Evolutionary conservation across 2,329 filamentous ascomycete species (phyloP).

Genomic region (Alternaria brassicicola): DNA sequence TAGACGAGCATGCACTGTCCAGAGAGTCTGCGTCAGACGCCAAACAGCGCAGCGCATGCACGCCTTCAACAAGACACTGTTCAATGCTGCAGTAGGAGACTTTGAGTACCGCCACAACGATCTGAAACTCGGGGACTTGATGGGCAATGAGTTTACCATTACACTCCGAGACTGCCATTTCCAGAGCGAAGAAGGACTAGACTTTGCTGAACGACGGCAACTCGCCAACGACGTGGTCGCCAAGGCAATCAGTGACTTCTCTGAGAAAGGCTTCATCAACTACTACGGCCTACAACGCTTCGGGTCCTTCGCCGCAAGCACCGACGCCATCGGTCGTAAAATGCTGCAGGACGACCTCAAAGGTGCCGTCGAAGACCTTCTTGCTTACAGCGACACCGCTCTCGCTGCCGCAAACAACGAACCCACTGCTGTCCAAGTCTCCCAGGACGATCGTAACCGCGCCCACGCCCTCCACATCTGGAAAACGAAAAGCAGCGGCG

Average conservation of each 20-base stretch:
- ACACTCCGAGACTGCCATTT: conserved; percentile 85
- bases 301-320: conserved; percentile 84
- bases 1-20: conserved; percentile 81
- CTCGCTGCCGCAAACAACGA: conserved; percentile 58
- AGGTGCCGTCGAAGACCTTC: conserved; percentile 76
- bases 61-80: conserved; percentile 64
- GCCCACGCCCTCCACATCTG: conserved; percentile 80
- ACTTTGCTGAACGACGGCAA: conserved; percentile 48
- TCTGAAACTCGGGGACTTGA: conserved; percentile 81
- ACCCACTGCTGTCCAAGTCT: conserved; percentile 57
- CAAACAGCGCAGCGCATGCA: conserved; percentile 68
- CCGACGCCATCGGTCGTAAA: conserved; percentile 81
- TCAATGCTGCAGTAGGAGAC: conserved; percentile 73
- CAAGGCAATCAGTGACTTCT: conserved; percentile 69
- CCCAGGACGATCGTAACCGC: conserved; percentile 77
- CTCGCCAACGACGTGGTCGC: conserved; percentile 60
- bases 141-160: conserved; percentile 91
- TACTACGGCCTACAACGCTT: conserved; percentile 99
- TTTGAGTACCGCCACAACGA: conserved; percentile 76
- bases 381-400: conserved; percentile 72
- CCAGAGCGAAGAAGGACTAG: conserved; percentile 49
- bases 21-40: conserved; percentile 73
- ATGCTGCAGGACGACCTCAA: conserved; percentile 83
- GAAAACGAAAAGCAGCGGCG: conserved; percentile 63
- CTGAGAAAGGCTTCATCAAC: conserved; percentile 85